Percentiles rank a stretch among this genome's conserved stretches.
phyloP scores from a whole-genome alignment of 148 eudicot genomes.

The Rhododendron molle region DNA sequence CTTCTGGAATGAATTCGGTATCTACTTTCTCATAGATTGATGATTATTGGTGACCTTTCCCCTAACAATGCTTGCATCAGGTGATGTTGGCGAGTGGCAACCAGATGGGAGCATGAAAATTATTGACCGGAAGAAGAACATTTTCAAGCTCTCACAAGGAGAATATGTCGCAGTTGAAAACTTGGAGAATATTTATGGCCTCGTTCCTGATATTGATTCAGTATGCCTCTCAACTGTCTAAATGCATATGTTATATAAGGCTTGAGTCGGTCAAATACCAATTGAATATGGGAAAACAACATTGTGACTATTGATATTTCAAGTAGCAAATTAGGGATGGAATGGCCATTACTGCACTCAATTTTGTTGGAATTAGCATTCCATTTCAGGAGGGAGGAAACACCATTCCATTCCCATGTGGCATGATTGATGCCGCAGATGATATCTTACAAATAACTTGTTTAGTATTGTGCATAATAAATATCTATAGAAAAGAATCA shows the following conservation, averaged over 20 bases:
- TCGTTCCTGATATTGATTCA: slow-evolving; percentile 61
- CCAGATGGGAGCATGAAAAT: slow-evolving; percentile 91
- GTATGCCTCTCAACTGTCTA: slow-evolving; percentile 36
- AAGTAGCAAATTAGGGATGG: neutral
- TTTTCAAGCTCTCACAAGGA: slow-evolving; percentile 96
- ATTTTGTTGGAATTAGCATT: neutral
- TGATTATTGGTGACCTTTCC: neutral
- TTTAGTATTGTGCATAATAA: neutral
- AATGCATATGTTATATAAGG: neutral
- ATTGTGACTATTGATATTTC: neutral
- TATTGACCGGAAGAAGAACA: slow-evolving; percentile 93
- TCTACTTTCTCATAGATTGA: neutral
- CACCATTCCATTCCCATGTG: neutral
- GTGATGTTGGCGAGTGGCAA: slow-evolving; percentile 99
- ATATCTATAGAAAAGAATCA: neutral
- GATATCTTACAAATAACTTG: neutral
- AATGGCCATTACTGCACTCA: neutral
- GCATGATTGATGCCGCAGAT: neutral
- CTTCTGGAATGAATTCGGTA: neutral
- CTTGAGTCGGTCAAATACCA: neutral
- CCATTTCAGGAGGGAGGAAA: neutral
- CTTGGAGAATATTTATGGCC: slow-evolving; percentile 85
- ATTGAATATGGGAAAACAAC: neutral
- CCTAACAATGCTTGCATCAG: slow-evolving; percentile 33
- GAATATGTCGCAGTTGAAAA: slow-evolving; percentile 98